Base-by-base conservation (phyloP, 2,329 filamentous ascomycete genomes). In the Verticillium isaacii region DNA sequence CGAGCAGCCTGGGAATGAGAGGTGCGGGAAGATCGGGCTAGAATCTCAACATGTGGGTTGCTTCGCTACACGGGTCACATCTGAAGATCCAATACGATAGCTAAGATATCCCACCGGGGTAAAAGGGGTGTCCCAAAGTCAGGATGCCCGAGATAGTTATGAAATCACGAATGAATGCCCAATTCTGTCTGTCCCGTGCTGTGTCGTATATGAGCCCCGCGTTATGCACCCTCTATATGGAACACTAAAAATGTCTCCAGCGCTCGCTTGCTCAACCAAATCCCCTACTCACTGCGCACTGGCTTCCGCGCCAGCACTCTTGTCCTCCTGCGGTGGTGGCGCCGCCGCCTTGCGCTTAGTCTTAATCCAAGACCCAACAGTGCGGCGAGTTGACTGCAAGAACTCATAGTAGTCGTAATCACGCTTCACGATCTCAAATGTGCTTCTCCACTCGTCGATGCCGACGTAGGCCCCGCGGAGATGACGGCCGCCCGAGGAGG, bases 401-500 rank as follows among this genome's bases (percentile, higher is more conserved):
- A 50, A 50, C 3, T 8, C 41, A 4, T n/a, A 8, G 7, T 11
- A 11, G 2, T 19, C 19, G 19, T 50, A 50, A 4, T 23, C 12
- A 11, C 41, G 41, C 41, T 50, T 9, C 34, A 64, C 23, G 39
- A 50, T 39, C 14, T 57, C 32, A 11, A 59, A 14, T 11, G 56
- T 71, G 62, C 78, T 81, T 12, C 69, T 55, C 59, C 81, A 80
- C 62, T 79, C 79, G 61, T 80, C 73, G 5, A 74, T 69, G 64
- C 90, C 85, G 32, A 97, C 81, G 75, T 98, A 99, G 0, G 91
- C 85, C 5, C 95, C 95, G 68, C 91, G 90, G 60, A 98, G 76
- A 91, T 92, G 96, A 59, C 94, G 82, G 64, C 87, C 83, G 1
- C 91, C 91, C 7, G 82, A 81, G 0, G 76, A 76, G 0, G 80